These are phyloP conservation scores for Ascoidea asiatica DNA, from an alignment of 805 yeast species.

Conservation along the genomic window DNA sequence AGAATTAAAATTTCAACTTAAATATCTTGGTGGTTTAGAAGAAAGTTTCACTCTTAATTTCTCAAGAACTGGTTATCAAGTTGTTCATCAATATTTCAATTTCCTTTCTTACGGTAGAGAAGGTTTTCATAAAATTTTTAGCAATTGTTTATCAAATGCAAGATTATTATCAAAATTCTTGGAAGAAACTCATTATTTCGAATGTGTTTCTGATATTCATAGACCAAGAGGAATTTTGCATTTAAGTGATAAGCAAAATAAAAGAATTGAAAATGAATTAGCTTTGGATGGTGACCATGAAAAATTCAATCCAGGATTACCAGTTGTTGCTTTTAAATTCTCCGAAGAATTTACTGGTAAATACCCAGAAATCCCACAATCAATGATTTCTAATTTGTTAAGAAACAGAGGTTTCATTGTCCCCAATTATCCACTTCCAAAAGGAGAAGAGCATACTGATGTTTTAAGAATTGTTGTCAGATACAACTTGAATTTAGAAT, in stretches of 20 bases:
- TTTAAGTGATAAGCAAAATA: neutral
- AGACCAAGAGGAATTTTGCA: conserved; percentile 22
- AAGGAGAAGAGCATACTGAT: conserved; percentile 41
- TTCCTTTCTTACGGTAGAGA: conserved; percentile 55
- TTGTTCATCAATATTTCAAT: conserved; percentile 77
- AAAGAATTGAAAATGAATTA: neutral
- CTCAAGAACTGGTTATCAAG: conserved; percentile 88
- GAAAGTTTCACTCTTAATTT: conserved; percentile 80
- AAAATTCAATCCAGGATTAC: conserved; percentile 61
- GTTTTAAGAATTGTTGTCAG: conserved; percentile 79
- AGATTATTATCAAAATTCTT: conserved; percentile 48
- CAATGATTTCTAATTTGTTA: conserved; percentile 54
- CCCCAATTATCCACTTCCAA: conserved; percentile 80
- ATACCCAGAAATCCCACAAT: conserved; percentile 77
- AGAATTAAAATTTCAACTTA: conserved; percentile 60
- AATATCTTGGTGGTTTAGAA: conserved; percentile 80
- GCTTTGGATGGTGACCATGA: conserved; percentile 20
- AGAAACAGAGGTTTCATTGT: conserved; percentile 77
- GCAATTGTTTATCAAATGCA: conserved; percentile 56
- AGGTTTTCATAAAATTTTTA: conserved; percentile 58
- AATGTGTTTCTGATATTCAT: conserved; percentile 68
- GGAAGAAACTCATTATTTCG: conserved; percentile 54
- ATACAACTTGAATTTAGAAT: conserved; percentile 44
- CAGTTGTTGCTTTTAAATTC: conserved; percentile 79
- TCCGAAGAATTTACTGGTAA: conserved; percentile 38